A percentile compares a stretch with the other conserved stretches of the same genome.
Evolutionary conservation across 1,139 yeast species (phyloP).

Genomic region (Nadsonia starkeyi-henricii): DNA sequence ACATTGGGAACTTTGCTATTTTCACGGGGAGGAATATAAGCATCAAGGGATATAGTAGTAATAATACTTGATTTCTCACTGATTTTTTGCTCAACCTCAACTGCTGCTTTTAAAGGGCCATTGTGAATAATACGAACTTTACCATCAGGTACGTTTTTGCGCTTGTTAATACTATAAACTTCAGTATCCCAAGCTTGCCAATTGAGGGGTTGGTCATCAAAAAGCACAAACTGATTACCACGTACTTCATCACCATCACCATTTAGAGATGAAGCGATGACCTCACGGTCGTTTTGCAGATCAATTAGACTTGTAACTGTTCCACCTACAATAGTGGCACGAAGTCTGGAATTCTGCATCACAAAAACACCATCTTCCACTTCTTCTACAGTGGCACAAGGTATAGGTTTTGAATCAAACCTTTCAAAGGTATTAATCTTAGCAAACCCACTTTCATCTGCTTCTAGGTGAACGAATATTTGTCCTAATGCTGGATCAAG

Average conservation of each 20-base stretch:
- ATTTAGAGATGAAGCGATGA: conserved; percentile 31
- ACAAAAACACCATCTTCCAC: conserved; percentile 30
- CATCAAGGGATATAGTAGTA: conserved; percentile 60
- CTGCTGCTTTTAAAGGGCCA: conserved; percentile 47
- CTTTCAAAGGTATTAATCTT: neutral
- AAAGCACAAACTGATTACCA: conserved; percentile 67
- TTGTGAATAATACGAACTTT: conserved; percentile 36
- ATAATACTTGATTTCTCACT: conserved; percentile 44
- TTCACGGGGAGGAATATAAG: conserved; percentile 26
- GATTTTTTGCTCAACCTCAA: conserved; percentile 42
- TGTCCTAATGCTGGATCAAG: conserved; percentile 5
- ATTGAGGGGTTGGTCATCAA: conserved; percentile 78
- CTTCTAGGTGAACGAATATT: conserved; percentile 9
- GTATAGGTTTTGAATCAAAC: neutral
- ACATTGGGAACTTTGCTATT: conserved; percentile 20
- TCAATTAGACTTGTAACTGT: conserved; percentile 56
- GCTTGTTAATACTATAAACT: conserved; percentile 62
- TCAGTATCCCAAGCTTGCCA: conserved; percentile 99
- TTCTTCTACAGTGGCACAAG: conserved; percentile 20
- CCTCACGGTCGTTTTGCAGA: conserved; percentile 44
- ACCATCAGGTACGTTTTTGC: conserved; percentile 35
- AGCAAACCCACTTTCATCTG: conserved; percentile 12
- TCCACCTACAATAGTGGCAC: conserved; percentile 51
- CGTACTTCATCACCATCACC: conserved; percentile 32
- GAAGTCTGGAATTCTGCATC: conserved; percentile 46